Base-by-base conservation (phyloP, 2,329 filamentous ascomycete genomes). In the Ascosphaera pollenicola region DNA sequence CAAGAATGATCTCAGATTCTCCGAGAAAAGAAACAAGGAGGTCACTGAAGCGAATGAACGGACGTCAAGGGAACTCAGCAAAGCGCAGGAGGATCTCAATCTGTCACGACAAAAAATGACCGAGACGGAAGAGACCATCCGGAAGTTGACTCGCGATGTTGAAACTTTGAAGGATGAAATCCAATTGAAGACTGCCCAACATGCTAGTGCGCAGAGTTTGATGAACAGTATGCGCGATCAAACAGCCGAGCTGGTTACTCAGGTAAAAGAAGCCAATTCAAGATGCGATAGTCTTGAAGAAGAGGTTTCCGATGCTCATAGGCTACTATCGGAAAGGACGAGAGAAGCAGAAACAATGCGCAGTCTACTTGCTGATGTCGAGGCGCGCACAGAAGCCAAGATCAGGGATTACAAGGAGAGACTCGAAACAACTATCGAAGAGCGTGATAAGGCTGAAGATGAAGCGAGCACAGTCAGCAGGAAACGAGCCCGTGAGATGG, bases 301-400 rank as follows among this genome's bases (percentile, higher is more conserved):
- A 58, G 89, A 98, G 55, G 66, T 95, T 1, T 73, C 74, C 1
- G 89, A 98, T 56, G 78, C 84, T 2, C 84, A 92, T 53, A 73
- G 82, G 42, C 69, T 94, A 43, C 68, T 98, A 2, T 74, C 72
- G 39, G 89, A 98, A 57, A 75, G 89, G 18, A 87, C 82, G 3
- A 73, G 89, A 35, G 89, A 98, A 58, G 81, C 75, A 18, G 87
- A 95, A 61, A 94, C 83, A 1, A 95, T 98, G 85, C 74, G 89
- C 26, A 69, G 84, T 37, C 67, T 95, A 43, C 64, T 98, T 10
- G 76, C 77, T 13, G 87, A 95, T 46, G 81, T 85, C 7, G 83
- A 95, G 54, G 73, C 78, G 43, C 70, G 81, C 8, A 75, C 85
- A 1, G 85, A 95, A 46, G 65, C 65, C 43, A 80, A 83, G 51